Evolutionary conservation across 257 asterid genomes (phyloP), one percentile per base, ranked within the genome.

Genomic region (Oldenlandia corymbosa): DNA sequence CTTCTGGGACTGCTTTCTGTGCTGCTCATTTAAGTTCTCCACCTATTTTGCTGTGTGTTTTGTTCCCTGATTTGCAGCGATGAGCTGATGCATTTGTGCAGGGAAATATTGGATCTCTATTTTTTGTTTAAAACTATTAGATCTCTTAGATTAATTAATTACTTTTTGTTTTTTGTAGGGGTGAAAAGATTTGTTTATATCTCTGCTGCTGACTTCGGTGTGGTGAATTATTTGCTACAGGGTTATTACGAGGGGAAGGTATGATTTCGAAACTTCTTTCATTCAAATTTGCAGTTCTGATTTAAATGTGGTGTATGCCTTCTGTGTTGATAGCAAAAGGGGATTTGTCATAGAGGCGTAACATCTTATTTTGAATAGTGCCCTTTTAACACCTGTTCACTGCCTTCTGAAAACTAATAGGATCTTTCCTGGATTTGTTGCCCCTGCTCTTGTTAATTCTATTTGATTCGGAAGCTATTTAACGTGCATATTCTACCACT

Each of bases 221-320:
- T 81, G 71, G 81, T 75, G 66, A 88, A 83, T 73, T 83, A 85
- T 70, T 66, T 85, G 49, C 76, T 88, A 26, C 78, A 56, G 73
- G 95, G 95, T 69, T 88, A 85, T 65, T 88, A 76, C 45, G 94
- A 85, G 75, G 95, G 95, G 34, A 88, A 88, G 95, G 95, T 88
- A 81, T 55, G 59, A 5, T 26, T n/a, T 31, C 21, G 37, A 20
- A 4, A 41, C 53, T 53, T 45, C 28, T 7, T 45, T 10, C 5
- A 11, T 48, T 34, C n/a, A n/a, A n/a, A n/a, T n/a, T n/a, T n/a
- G n/a, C n/a, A n/a, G n/a, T n/a, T 62, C 37, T 42, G 32, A 13
- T 11, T 17, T 47, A 27, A 27, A 30, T 47, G 30, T 47, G 7
- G 17, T n/a, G n/a, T n/a, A n/a, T n/a, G n/a, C n/a, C n/a, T n/a